Conservation (phyloP, 2,329 filamentous ascomycete species). For the Lachnellula occidentalis region DNA sequence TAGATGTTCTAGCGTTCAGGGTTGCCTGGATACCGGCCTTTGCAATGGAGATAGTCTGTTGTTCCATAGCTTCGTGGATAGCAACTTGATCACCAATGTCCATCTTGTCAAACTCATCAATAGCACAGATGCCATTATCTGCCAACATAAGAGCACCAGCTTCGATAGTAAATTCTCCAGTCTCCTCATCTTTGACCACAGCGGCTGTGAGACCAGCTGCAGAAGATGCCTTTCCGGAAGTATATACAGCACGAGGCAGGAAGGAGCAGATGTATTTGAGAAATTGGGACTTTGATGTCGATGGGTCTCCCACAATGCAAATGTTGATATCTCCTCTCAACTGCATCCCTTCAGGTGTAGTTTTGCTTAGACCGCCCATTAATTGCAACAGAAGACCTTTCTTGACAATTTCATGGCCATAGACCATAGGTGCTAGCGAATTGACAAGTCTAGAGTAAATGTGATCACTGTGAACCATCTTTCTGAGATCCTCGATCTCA, state of each 20-base stretch:
- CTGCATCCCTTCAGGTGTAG: slow-evolving; percentile 89
- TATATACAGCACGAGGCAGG: slow-evolving; percentile 94
- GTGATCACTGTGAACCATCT: slow-evolving; percentile 91
- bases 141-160: slow-evolving; percentile 96
- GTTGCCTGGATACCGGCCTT: slow-evolving; percentile 98
- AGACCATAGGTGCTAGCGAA: slow-evolving; percentile 93
- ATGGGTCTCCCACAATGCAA: slow-evolving; percentile 94
- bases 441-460: slow-evolving; percentile 92
- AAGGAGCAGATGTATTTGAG: slow-evolving; percentile 97
- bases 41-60: slow-evolving; percentile 98
- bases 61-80: slow-evolving; percentile 99
- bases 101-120: slow-evolving; percentile 99
- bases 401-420: slow-evolving; percentile 95
- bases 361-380: slow-evolving; percentile 92
- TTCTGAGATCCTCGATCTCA: slow-evolving; percentile 86
- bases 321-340: slow-evolving; percentile 98
- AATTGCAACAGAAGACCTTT: slow-evolving; percentile 92
- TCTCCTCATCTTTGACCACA: slow-evolving; percentile 97
- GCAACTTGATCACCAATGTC: slow-evolving; percentile 95
- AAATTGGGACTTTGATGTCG: slow-evolving; percentile 96
- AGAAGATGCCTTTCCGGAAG: slow-evolving; percentile 94
- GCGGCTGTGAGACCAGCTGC: slow-evolving; percentile 95
- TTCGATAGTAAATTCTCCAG: slow-evolving; percentile 97
- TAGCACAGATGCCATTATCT: slow-evolving; percentile 94
- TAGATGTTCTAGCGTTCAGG: slow-evolving; percentile 89